Percentiles rank a stretch among this genome's conserved stretches.
Evolutionary conservation across 371 early-diverging fungal genomes (phyloP).

Genomic region (Fennellomyces sp.): DNA sequence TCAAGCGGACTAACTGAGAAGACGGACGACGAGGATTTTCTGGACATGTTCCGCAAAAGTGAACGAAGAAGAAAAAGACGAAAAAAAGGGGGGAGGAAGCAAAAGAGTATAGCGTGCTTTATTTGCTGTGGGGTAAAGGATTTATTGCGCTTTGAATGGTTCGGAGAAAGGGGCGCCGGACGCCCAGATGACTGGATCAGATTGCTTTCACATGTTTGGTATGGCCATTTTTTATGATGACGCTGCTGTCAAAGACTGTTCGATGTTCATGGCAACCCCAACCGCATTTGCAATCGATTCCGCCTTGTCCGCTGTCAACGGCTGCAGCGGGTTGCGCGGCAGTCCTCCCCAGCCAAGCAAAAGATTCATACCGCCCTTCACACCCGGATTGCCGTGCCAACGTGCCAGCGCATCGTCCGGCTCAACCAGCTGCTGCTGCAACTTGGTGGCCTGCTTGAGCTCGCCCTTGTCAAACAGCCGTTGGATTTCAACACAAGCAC

Average conservation of each 20-base stretch:
- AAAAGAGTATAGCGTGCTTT: background rate
- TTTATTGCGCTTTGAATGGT: background rate
- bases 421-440: slow-evolving; percentile 41
- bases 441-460: slow-evolving; percentile 28
- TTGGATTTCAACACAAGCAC: slow-evolving; percentile 39
- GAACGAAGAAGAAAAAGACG: background rate
- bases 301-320: slow-evolving; percentile 14
- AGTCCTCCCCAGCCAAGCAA: slow-evolving; percentile 42
- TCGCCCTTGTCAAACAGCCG: slow-evolving; percentile 33
- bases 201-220: background rate
- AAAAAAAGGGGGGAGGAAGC: background rate
- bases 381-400: slow-evolving; percentile 49
- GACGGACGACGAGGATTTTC: background rate
- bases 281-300: slow-evolving; percentile 24
- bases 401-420: slow-evolving; percentile 47
- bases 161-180: background rate
- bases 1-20: slow-evolving; percentile 10
- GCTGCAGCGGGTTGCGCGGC: slow-evolving; percentile 37
- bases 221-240: slow-evolving; percentile 1
- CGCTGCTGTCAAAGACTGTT: slow-evolving; percentile 16
- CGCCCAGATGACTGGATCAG: background rate
- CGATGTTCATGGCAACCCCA: slow-evolving; percentile 21
- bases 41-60: background rate
- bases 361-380: slow-evolving; percentile 36
- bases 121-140: too few relatives aligned